Percentiles rank a stretch among this genome's conserved stretches.
Evolutionary conservation across 306 rosid species (phyloP).

Genomic region (Trifolium fragiferum): DNA sequence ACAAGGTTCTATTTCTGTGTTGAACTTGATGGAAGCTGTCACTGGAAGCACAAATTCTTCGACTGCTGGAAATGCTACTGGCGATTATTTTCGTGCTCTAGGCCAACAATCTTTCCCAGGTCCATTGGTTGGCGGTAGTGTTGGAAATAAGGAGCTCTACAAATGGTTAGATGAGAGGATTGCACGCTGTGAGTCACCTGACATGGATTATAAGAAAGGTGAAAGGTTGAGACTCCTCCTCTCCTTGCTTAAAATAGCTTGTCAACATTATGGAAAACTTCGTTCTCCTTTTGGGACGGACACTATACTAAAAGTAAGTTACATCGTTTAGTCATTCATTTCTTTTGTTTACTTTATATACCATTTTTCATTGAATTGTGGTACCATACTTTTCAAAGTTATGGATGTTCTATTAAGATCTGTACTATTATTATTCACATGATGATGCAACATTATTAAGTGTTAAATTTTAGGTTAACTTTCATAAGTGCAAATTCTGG

Average conservation of each 20-base stretch:
- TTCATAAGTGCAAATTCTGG: slow-evolving; percentile 6
- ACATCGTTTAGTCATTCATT: slow-evolving; percentile 7
- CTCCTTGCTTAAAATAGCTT: slow-evolving; percentile 86
- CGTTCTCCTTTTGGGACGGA: slow-evolving; percentile 92
- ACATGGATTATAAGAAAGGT: slow-evolving; percentile 70
- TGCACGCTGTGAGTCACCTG: slow-evolving; percentile 60
- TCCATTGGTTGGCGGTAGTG: slow-evolving; percentile 92
- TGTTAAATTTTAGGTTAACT: not conserved
- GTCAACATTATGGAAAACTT: slow-evolving; percentile 91
- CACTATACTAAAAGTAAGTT: slow-evolving; percentile 62
- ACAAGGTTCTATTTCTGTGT: slow-evolving; percentile 70
- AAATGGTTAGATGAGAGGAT: slow-evolving; percentile 95
- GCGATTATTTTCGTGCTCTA: slow-evolving; percentile 72
- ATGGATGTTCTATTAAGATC: not conserved
- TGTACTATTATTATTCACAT: not conserved
- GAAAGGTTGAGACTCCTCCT: slow-evolving; percentile 81
- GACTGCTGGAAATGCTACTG: slow-evolving; percentile 48
- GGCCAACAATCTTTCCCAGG: slow-evolving; percentile 92
- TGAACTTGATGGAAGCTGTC: slow-evolving; percentile 78
- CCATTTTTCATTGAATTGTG: not conserved
- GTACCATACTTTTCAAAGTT: slow-evolving; percentile 11
- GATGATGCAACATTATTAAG: slow-evolving; percentile 19
- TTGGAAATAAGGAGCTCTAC: slow-evolving; percentile 84
- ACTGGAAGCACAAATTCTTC: slow-evolving; percentile 53
- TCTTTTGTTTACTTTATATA: slow-evolving; percentile 16